phyloP scores from a whole-genome alignment of 345 rosid species.

The Ricinus communis region DNA sequence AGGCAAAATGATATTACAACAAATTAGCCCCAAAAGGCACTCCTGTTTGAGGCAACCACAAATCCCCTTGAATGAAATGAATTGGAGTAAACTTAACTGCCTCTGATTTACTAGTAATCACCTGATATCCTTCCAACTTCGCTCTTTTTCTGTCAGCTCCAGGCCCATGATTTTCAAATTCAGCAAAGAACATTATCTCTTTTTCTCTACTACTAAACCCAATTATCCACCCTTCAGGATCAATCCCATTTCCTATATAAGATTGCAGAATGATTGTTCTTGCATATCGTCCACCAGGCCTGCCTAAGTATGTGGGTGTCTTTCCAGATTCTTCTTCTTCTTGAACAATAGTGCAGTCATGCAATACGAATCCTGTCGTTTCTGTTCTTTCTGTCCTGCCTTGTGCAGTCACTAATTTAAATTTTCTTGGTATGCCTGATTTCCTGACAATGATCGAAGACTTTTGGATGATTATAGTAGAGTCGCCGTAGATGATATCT shows the following conservation, averaged over 20 bases:
- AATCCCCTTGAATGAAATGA: constrained; percentile 16
- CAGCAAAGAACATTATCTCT: not conserved
- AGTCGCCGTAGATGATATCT: not conserved
- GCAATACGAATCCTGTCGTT: constrained; percentile 20
- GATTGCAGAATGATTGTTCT: constrained; percentile 9
- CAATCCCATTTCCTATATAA: constrained; percentile 3
- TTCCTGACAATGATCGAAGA: not conserved
- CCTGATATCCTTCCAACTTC: not conserved
- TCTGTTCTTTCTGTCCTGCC: constrained; percentile 8
- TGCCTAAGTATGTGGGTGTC: constrained; percentile 3
- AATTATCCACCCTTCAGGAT: constrained; percentile 18
- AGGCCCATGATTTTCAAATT: constrained; percentile 17
- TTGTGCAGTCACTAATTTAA: constrained; percentile 1
- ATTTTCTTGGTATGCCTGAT: not conserved
- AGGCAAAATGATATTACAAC: no score
- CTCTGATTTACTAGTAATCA: not conserved
- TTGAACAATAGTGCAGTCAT: constrained; percentile 7
- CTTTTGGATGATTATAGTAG: not conserved
- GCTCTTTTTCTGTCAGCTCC: constrained; percentile 10
- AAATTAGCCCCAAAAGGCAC: not conserved
- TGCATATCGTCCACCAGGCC: not conserved
- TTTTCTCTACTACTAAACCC: not conserved
- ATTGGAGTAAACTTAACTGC: not conserved
- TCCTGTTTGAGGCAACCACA: constrained; percentile 11
- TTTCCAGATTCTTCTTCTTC: not conserved